Conservation (phyloP, 192 early-diverging fungal genomes). For the Entomortierella lignicola region DNA sequence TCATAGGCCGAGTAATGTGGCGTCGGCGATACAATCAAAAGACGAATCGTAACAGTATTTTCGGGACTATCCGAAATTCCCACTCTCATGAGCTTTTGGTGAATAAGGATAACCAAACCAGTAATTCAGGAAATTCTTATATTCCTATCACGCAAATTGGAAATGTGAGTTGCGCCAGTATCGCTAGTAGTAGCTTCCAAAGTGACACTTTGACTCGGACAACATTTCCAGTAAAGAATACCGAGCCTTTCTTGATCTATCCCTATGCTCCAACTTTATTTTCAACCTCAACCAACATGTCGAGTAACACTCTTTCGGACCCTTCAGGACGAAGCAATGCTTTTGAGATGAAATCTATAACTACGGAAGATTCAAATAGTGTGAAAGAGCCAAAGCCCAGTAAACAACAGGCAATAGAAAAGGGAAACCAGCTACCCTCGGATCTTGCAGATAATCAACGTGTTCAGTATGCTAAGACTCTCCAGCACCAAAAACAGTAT, state of each 20-base stretch:
- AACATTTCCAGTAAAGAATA: not conserved
- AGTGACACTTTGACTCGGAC: not conserved
- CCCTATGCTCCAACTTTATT: not conserved
- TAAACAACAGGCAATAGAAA: not conserved
- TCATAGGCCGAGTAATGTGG: not conserved
- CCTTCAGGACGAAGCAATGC: not conserved
- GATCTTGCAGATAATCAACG: slow-evolving; percentile 33
- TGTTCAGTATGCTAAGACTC: slow-evolving; percentile 19
- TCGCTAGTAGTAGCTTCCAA: not conserved
- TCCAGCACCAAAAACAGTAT: slow-evolving; percentile 36
- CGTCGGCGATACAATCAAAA: not conserved
- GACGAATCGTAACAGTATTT: not conserved
- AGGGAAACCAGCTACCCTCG: slow-evolving; percentile 19
- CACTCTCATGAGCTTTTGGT: slow-evolving; percentile 3
- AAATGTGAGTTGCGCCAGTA: not conserved
- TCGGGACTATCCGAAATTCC: not conserved
- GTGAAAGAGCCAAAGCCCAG: not conserved
- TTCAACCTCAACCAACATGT: not conserved
- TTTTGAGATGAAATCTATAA: not conserved
- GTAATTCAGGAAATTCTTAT: not conserved
- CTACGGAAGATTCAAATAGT: not conserved
- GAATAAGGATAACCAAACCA: not conserved
- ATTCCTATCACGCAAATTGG: not conserved
- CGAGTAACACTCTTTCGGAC: not conserved
- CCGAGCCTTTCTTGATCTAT: slow-evolving; percentile 11